Evolutionary conservation across 805 yeast genomes (phyloP), one percentile per base, ranked within the genome.

Genomic region (Kuraishia borneana): DNA sequence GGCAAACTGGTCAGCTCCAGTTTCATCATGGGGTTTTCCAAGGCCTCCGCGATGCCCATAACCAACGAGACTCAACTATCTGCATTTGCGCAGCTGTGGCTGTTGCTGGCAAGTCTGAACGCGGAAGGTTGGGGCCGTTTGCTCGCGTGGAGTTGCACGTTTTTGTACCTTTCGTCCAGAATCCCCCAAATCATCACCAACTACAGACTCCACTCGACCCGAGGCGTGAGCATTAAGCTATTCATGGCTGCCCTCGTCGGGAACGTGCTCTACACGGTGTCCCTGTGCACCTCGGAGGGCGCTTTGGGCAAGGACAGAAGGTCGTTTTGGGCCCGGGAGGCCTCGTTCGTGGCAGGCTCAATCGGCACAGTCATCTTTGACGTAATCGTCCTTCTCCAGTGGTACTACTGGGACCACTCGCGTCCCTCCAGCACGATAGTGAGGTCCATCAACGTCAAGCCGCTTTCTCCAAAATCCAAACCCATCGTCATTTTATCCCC

Each of bases 341-440:
- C 55, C 13, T 51, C 60, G 41, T 72, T 69, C 45, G 54, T 72
- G 3, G 42, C 69, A 14, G 77, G 77, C 5, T 65, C 74, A 21
- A 39, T 70, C 2, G 76, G 77, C 6, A 71, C 78, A 1, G 61
- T 70, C 2, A 39, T 60, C 3, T 68, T 71, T 41, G 78, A 72
- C 43, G 38, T 53, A 8, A 47, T 56, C 1, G 61, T 68, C 34
- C 51, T 72, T 18, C 49, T 60, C 31, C 78, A 72, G 44, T 57
- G 68, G 54, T 54, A 44, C 33, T 16, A 21, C 12, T 58, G 51
- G 48, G 61, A 56, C 18, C 26, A 23, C 21, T 14, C 17, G 5
- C 28, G 30, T 13, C 9, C 18, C 10, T 18, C n/a, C n/a, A 16
- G 13, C 7, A 25, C 7, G 13, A 25, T 8, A 12, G 28, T 16